These are phyloP conservation scores for Camellia granthamiana DNA, from an alignment of 148 eudicot species.

Conservation along the genomic window DNA sequence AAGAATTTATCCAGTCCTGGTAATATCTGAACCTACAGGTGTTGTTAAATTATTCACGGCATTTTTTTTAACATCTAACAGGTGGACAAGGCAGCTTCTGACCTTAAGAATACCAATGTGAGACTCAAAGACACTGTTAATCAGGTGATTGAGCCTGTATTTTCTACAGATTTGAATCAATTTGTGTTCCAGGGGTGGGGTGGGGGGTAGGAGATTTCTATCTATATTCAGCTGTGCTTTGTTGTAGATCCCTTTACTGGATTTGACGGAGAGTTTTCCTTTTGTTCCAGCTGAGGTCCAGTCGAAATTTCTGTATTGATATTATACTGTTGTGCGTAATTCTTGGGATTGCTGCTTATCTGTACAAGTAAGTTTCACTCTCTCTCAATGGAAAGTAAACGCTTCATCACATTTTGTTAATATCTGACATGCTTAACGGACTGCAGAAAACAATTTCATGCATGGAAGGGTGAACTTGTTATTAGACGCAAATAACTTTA, in stretches of 20 bases:
- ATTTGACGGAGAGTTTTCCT: background rate
- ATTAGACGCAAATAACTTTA: background rate
- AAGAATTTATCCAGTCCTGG: constrained; percentile 15
- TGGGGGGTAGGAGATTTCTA: no score
- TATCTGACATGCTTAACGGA: background rate
- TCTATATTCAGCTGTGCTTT: background rate
- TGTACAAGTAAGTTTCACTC: constrained; percentile 76
- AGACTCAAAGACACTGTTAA: constrained; percentile 82
- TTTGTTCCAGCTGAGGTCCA: constrained; percentile 71
- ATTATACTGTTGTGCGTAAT: constrained; percentile 74
- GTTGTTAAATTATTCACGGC: constrained; percentile 1
- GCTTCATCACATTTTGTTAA: background rate
- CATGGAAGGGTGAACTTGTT: background rate
- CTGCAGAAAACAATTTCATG: background rate
- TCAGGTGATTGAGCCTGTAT: constrained; percentile 47
- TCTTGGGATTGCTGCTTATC: constrained; percentile 91
- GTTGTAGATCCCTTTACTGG: background rate
- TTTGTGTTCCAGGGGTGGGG: background rate
- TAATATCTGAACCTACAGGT: background rate
- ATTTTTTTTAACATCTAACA: constrained; percentile 20
- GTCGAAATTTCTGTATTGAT: constrained; percentile 90
- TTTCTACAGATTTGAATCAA: background rate
- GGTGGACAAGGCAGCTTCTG: constrained; percentile 90
- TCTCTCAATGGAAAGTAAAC: background rate
- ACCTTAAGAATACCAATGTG: constrained; percentile 89